phyloP scores from a whole-genome alignment of 176 grass and related monocot genomes.

The Eleusine coracana region DNA sequence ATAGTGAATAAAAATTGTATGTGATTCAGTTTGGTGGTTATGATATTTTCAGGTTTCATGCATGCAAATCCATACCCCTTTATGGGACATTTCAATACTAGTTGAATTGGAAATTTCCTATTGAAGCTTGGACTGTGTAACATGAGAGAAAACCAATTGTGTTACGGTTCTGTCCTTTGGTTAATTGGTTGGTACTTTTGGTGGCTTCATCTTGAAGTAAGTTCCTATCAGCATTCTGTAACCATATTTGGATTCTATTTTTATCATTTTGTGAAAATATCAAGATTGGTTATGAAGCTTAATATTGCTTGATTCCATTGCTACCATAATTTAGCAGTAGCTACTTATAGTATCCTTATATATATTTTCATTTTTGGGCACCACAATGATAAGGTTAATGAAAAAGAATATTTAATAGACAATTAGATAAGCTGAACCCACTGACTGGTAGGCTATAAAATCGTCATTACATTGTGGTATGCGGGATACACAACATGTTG shows the following conservation, averaged over 20 bases:
- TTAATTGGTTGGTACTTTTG: constrained; percentile 21
- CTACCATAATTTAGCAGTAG: constrained; percentile 17
- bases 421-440: constrained; percentile 19
- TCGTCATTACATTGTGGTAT: constrained; percentile 18
- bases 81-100: constrained; percentile 15
- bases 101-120: neutral
- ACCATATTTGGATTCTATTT: constrained; percentile 18
- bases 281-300: neutral
- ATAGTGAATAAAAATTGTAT: constrained; percentile 37
- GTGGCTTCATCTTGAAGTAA: constrained; percentile 48
- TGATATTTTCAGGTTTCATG: constrained; percentile 40
- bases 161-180: constrained; percentile 7
- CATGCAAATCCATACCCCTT: constrained; percentile 21
- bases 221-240: constrained; percentile 21
- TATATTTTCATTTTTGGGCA: neutral
- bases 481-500: constrained; percentile 31
- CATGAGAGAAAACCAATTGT: constrained; percentile 16
- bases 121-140: constrained; percentile 15
- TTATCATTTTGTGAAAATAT: constrained; percentile 26
- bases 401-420: constrained; percentile 2
- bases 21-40: constrained; percentile 34
- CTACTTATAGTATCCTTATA: neutral
- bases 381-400: neutral
- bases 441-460: constrained; percentile 2
- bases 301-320: constrained; percentile 12